Evolutionary conservation across 1,139 yeast species (phyloP), one percentile per base, ranked within the genome.

Genomic region (Meyerozyma athensensis): DNA sequence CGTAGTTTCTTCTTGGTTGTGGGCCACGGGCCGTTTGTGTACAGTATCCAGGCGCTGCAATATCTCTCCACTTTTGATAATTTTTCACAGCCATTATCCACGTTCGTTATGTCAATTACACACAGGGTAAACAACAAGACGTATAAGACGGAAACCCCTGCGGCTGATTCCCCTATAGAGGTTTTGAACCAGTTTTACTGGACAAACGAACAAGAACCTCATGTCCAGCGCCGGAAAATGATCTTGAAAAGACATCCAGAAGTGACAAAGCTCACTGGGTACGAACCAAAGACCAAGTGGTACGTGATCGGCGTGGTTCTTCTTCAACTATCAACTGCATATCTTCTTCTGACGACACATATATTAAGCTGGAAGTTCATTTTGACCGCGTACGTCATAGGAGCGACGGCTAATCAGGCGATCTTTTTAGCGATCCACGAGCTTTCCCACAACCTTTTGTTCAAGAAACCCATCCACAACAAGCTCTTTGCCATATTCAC

Each of bases 381-480:
- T 54, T 50, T 68, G 0, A 56, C 76, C 17, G 92, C 95, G 3
- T 89, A 89, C 52, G 59, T 82, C 17, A 67, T 89, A 41, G 97
- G 97, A 2, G 96, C 94, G 14, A 86, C 96, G 4, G 75, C 86
- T 40, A 82, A 80, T 54, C 95, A 89, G 54, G 89, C 90, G 49
- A 63, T 85, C 23, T 89, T 87, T 54, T 65, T 89, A 46, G 94
- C 95, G 18, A 86, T 89, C 50, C 97, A 89, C 59, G 97, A 89
- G 58, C 66, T 87, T 39, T 77, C 84, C 19, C 97, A 89, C 59
- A 89, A 89, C 54, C 67, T 89, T 39, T 84, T 85, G n/a, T 89
- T 89, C 70, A 85, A 77, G 51, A 79, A 75, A 48, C 94, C 95
- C 0, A 36, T 85, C 7, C 77, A 81, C 58, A 89, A 89, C 58